A percentile compares a stretch with the other conserved stretches of the same genome.
These are phyloP conservation scores for Talaromyces albobiverticillius DNA, from an alignment of 2,329 filamentous ascomycete species.

Conservation along the genomic window DNA sequence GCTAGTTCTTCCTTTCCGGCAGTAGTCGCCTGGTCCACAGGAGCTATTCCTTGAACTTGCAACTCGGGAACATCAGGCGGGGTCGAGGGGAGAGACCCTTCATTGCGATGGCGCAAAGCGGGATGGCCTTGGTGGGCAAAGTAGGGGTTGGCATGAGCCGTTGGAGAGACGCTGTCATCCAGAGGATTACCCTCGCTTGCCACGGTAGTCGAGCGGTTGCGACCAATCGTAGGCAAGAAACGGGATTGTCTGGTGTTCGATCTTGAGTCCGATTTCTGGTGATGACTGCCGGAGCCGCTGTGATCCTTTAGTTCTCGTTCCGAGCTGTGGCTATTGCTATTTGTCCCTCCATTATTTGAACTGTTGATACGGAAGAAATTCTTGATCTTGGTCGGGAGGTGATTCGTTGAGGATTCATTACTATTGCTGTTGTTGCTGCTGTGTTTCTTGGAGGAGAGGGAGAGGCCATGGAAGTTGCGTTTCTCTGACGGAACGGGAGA, in stretches of 20 bases:
- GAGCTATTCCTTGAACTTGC: conserved; percentile 67
- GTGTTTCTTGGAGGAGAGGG: conserved; percentile 45
- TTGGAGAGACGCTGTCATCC: conserved; percentile 86
- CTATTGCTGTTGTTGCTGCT: conserved; percentile 27
- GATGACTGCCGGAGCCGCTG: conserved; percentile 38
- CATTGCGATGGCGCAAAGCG: conserved; percentile 89
- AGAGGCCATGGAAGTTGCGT: conserved; percentile 45
- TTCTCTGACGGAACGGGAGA: conserved; percentile 44
- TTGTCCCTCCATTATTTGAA: conserved; percentile 40
- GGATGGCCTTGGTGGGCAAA: conserved; percentile 96
- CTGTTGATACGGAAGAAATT: conserved; percentile 68
- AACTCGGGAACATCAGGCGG: conserved; percentile 85
- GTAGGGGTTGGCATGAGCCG: conserved; percentile 92
- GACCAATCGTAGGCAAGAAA: conserved; percentile 82
- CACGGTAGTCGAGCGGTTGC: conserved; percentile 84
- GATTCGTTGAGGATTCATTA: conserved; percentile 32
- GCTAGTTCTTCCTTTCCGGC: conserved; percentile 92
- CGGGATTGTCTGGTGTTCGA: conserved; percentile 76
- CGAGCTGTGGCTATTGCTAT: conserved; percentile 23
- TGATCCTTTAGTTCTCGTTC: conserved; percentile 35
- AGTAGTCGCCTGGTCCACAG: conserved; percentile 64
- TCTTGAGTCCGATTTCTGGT: conserved; percentile 60
- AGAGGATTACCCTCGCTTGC: conserved; percentile 89
- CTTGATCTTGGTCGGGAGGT: conserved; percentile 64
- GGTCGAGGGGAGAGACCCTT: conserved; percentile 86